These are phyloP conservation scores for Leccinum aurantiacum DNA, from an alignment of 768 basidiomycete species.

Conservation along the genomic window DNA sequence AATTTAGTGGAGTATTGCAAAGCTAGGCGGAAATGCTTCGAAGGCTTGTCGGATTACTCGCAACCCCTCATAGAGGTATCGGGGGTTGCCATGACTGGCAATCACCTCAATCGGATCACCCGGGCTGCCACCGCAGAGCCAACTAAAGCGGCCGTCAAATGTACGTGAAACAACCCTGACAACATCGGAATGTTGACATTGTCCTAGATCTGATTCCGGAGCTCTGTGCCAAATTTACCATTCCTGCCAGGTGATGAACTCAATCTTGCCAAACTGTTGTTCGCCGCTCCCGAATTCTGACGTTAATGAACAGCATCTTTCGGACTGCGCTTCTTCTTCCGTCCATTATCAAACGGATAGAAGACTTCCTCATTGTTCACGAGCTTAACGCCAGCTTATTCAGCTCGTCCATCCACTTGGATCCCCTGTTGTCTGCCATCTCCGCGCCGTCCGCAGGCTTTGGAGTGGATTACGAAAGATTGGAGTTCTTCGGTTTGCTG, in stretches of 20 bases:
- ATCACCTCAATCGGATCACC: conserved; percentile 59
- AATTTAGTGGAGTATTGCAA: conserved; percentile 70
- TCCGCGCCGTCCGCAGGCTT: conserved; percentile 67
- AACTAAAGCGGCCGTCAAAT: conserved; percentile 52
- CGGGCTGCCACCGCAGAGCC: conserved; percentile 38
- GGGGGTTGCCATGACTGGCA: conserved; percentile 48
- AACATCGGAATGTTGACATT: conserved; percentile 27
- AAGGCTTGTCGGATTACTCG: conserved; percentile 55
- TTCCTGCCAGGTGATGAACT: conserved; percentile 65
- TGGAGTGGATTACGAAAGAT: conserved; percentile 79
- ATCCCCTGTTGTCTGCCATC: conserved; percentile 62
- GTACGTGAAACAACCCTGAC: conserved; percentile 40
- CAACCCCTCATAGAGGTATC: conserved; percentile 76
- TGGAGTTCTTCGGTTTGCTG: conserved; percentile 73
- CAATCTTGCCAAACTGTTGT: conserved; percentile 14
- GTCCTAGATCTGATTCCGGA: conserved; percentile 80
- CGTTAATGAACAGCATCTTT: conserved; percentile 49
- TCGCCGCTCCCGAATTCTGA: conserved; percentile 23
- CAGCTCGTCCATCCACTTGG: conserved; percentile 57
- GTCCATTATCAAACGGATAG: conserved; percentile 68
- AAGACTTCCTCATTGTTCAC: conserved; percentile 72
- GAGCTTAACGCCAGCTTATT: conserved; percentile 76
- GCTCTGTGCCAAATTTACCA: conserved; percentile 65
- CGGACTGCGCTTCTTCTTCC: conserved; percentile 71
- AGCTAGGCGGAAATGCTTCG: conserved; percentile 58